Conservation (phyloP, 371 early-diverging fungal species). For the Lichtheimia ramosa region DNA sequence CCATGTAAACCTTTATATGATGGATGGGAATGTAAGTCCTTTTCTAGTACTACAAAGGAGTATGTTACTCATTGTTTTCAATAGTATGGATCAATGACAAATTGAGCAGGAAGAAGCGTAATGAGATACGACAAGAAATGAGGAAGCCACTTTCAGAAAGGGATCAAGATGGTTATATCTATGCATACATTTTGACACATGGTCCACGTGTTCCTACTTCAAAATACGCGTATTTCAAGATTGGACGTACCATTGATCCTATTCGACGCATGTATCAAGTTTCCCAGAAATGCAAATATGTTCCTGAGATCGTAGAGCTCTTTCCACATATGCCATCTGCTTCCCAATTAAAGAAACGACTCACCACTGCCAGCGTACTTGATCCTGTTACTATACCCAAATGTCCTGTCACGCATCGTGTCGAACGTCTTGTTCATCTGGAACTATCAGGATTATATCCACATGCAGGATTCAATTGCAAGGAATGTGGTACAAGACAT, state of each 20-base stretch:
- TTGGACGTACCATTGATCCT: slow-evolving; percentile 53
- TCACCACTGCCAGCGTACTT: background rate
- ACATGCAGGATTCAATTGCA: slow-evolving; percentile 30
- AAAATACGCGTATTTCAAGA: slow-evolving; percentile 49
- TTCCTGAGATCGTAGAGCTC: slow-evolving; percentile 46
- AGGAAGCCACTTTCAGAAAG: slow-evolving; percentile 40
- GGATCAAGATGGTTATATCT: slow-evolving; percentile 55
- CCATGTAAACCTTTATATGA: slow-evolving; percentile 7
- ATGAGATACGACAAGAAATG: slow-evolving; percentile 34
- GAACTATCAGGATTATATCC: slow-evolving; percentile 35
- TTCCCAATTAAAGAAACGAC: slow-evolving; percentile 12
- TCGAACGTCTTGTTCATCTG: slow-evolving; percentile 58
- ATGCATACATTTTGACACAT: slow-evolving; percentile 40
- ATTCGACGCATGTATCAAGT: slow-evolving; percentile 55
- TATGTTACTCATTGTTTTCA: background rate
- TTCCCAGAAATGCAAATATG: slow-evolving; percentile 38
- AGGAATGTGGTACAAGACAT: slow-evolving; percentile 39
- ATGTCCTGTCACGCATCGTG: slow-evolving; percentile 49
- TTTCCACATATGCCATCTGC: slow-evolving; percentile 33
- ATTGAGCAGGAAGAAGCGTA: slow-evolving; percentile 5
- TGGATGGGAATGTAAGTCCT: slow-evolving; percentile 16
- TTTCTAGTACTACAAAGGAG: background rate
- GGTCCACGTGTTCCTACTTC: slow-evolving; percentile 28
- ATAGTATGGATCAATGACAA: slow-evolving; percentile 30
- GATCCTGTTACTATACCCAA: slow-evolving; percentile 12